These are phyloP conservation scores for Talaromyces ruber DNA, from an alignment of 495 filamentous ascomycete species.

Conservation along the genomic window DNA sequence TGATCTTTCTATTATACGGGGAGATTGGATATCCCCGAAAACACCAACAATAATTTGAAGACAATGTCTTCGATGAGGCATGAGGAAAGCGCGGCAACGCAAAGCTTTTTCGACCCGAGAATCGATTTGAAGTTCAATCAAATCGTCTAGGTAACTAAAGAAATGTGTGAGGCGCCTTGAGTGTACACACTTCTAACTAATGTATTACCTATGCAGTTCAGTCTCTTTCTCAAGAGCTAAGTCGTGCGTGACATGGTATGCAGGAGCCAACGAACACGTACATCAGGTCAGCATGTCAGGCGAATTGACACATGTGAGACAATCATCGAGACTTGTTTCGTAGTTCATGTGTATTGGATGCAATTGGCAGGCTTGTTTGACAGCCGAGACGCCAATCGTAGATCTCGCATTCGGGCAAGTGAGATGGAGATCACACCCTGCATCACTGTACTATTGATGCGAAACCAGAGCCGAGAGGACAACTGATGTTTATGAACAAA, in stretches of 20 bases:
- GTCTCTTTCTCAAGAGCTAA: background rate
- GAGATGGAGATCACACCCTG: too few relatives aligned
- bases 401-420: background rate
- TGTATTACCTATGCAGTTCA: background rate
- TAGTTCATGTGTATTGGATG: background rate
- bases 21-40: background rate
- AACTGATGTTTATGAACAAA: background rate
- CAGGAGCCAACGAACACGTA: background rate
- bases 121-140: background rate
- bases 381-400: background rate
- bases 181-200: background rate
- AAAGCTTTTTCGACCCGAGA: background rate
- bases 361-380: background rate
- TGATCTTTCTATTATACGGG: background rate
- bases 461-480: too few relatives aligned
- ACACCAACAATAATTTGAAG: background rate
- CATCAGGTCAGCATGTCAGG: background rate
- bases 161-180: background rate
- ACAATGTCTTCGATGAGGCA: background rate
- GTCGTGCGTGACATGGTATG: background rate
- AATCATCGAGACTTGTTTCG: background rate
- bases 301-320: background rate
- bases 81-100: background rate
- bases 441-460: too few relatives aligned
- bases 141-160: background rate